These are phyloP conservation scores for Pestalotiopsis sp. DNA, from an alignment of 2,329 filamentous ascomycete genomes.

Conservation along the genomic window DNA sequence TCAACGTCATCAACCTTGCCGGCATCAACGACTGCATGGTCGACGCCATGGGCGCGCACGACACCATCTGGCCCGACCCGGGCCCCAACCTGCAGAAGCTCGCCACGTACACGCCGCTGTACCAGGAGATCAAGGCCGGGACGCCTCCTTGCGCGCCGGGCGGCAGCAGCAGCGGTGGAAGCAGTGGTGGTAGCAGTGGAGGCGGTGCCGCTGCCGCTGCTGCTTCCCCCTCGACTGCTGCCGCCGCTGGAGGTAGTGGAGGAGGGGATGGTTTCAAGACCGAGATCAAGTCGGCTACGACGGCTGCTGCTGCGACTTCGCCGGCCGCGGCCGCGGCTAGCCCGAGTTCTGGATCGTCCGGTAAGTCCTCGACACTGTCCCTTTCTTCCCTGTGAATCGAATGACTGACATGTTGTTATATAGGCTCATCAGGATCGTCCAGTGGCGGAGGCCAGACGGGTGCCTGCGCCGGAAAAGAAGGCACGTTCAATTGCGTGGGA, in stretches of 20 bases:
- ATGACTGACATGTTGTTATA: too few relatives aligned
- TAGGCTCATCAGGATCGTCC: slow-evolving; percentile 3
- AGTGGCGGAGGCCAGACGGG: background rate
- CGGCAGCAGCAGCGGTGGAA: slow-evolving; percentile 18
- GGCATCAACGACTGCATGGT: slow-evolving; percentile 56
- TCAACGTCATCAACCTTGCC: slow-evolving; percentile 70
- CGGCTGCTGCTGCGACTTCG: too few relatives aligned
- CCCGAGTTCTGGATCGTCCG: too few relatives aligned
- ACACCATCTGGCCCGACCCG: slow-evolving; percentile 65
- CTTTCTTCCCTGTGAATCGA: too few relatives aligned
- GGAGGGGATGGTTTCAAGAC: too few relatives aligned
- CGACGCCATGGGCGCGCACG: slow-evolving; percentile 48
- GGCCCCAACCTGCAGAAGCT: slow-evolving; percentile 55
- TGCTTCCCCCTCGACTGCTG: background rate
- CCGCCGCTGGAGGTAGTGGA: background rate
- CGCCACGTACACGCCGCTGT: slow-evolving; percentile 27
- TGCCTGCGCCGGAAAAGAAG: too few relatives aligned
- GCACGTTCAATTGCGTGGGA: slow-evolving; percentile 25
- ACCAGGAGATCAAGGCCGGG: background rate
- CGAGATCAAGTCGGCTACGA: too few relatives aligned
- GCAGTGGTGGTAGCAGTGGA: slow-evolving; percentile 10
- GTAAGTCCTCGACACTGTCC: too few relatives aligned
- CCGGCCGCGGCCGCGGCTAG: too few relatives aligned
- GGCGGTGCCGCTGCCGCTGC: background rate
- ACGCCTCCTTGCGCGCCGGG: background rate